phyloP scores from a whole-genome alignment of 768 basidiomycete species.

The Auricularia cornea region DNA sequence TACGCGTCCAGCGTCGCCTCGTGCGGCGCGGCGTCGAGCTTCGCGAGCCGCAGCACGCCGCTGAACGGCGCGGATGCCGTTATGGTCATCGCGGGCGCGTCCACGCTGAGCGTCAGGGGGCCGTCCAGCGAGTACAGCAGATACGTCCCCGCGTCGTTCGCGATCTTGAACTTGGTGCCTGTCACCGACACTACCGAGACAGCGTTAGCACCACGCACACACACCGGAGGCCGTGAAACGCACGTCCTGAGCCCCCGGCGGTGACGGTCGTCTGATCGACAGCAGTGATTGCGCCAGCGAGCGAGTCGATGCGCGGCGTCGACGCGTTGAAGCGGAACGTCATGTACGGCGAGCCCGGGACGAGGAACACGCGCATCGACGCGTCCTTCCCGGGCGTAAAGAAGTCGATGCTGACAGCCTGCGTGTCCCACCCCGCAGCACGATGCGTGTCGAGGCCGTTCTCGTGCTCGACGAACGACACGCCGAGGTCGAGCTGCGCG shows the following conservation, averaged over 20 bases:
- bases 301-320: not conserved
- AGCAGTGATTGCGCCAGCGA: not conserved
- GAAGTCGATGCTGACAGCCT: conserved; percentile 28
- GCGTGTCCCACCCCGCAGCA: conserved; percentile 27
- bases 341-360: conserved; percentile 28
- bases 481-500: conserved; percentile 25
- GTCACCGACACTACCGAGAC: not conserved
- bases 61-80: conserved; percentile 17
- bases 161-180: conserved; percentile 25
- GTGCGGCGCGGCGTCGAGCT: conserved; percentile 12
- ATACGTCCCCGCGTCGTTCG: conserved; percentile 24
- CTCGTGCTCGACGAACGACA: conserved; percentile 23
- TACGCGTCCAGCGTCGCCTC: conserved; percentile 22
- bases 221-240: too few species aligned
- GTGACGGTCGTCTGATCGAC: not conserved
- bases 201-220: too few species aligned
- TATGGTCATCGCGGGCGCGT: conserved; percentile 18
- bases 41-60: conserved; percentile 24
- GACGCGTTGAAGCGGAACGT: conserved; percentile 21
- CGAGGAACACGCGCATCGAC: conserved; percentile 24
- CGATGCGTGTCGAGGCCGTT: conserved; percentile 22
- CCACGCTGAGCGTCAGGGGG: conserved; percentile 20
- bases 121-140: conserved; percentile 23
- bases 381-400: conserved; percentile 19
- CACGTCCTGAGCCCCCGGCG: not conserved